Base-by-base conservation (phyloP, 352 stramenopile species). In the Phytophthora syringae region DNA sequence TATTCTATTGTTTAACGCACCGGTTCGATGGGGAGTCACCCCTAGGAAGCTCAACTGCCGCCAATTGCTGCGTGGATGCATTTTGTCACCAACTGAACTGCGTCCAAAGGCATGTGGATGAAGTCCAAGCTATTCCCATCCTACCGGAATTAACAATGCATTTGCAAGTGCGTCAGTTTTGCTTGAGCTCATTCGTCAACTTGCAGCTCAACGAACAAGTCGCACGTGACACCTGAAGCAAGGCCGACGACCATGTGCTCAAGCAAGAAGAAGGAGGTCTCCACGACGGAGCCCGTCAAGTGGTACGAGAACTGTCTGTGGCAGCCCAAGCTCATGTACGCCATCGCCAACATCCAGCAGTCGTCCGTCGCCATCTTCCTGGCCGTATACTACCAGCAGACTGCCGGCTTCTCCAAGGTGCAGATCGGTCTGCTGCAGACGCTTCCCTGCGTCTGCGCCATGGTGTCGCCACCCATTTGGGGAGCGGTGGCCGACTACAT, bases 251-350 rank as follows among this genome's bases (percentile, higher is more conserved):
- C 16, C 20, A 70, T 70, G 59, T 60, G 47, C 21, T 16, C 54
- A 11, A 21, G 20, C 27, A 60, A 67, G 27, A 52, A 47, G 36
- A 67, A 55, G 32, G 37, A 60, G 42, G 16, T 15, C 25, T 24
- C 20, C 7, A 15, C 24, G 15, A 28, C 52, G 21, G 44, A 30
- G 42, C 32, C 52, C 1, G n/a, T 39, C 52, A 76, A 70, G 32
- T 72, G 63, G 63, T 54, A 60, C 24, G 52, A 72, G 24, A 70
- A 69, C 20, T 77, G 58, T n/a, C 44, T 81, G 59, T 83, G 79
- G 79, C 80, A 89, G 51, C 77, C 85, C 53, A 95, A 95, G 70
- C 72, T 78, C 70, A 90, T 92, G 82, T 94, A 93, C 77, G 71
- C 77, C 53, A 45, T 92, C 44, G 85, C 71, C 70, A 85, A 77